Base-by-base conservation (phyloP, 2,329 filamentous ascomycete genomes). In the Paraphaeosphaeria sporulosa region DNA sequence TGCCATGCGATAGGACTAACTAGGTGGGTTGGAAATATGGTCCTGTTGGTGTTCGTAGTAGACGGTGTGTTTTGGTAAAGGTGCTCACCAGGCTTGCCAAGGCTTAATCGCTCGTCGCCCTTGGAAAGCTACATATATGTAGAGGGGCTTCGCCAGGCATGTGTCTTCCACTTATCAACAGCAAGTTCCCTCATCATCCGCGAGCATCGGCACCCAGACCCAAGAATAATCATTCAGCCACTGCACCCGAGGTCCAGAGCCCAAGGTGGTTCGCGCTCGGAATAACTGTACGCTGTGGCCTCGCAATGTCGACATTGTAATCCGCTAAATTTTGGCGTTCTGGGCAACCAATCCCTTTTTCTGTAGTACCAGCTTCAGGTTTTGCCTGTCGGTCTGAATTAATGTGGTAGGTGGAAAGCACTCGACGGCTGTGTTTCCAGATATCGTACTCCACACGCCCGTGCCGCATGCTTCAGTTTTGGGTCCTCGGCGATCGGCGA, bases 381-480 rank as follows among this genome's bases (percentile, higher is more conserved):
- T 27, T 3, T 15, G 36, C 38, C n/a, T 34, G 51, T 34, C 17
- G 34, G 34, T 30, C 4, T 32, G 38, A 17, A 27, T 10, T n/a
- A 4, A 30, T 27, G 25, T 43, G 43, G 40, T 34, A 34, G 10
- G 38, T 32, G 17, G 27, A 17, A 23, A 30, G n/a, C 40, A n/a
- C 30, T 34, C n/a, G 13, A 42, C 43, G 57, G 51, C 51, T 59
- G 57, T 3, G 27, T 42, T 55, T 44, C 57, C 57, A 7, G n/a
- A 51, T 51, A 9, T 17, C 27, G 57, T 42, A 50, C 12, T 32
- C 46, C 44, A 46, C 30, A 51, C 56, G 56, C 25, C 42, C n/a
- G 25, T 38, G 4, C 30, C 42, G 19, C n/a, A 30, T 6, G 32
- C 34, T 27, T n/a, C 13, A 17, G 8, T 1, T 15, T 15, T 42